Percentiles rank a stretch among this genome's conserved stretches.
phyloP scores from a whole-genome alignment of 495 filamentous ascomycete species.

The Sphaerosporella brunnea region DNA sequence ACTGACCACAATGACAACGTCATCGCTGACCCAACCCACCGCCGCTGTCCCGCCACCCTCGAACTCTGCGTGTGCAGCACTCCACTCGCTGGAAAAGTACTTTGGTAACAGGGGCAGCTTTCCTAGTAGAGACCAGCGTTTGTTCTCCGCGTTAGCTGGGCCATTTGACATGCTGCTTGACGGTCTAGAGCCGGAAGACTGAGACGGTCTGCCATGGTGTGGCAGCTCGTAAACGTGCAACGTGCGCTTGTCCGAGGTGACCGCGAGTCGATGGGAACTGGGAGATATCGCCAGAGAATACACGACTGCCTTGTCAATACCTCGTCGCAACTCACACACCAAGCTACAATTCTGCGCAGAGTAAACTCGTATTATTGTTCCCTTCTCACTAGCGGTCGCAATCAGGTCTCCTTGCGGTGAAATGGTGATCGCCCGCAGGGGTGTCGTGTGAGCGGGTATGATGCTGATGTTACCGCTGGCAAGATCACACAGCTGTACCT shows the following conservation, averaged over 20 bases:
- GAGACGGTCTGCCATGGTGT: constrained; percentile 20
- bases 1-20: constrained; percentile 19
- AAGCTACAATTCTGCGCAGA: constrained; percentile 58
- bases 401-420: constrained; percentile 65
- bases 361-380: constrained; percentile 75
- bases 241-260: constrained; percentile 93
- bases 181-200: constrained; percentile 24
- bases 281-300: constrained; percentile 80
- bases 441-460: constrained; percentile 72
- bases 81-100: constrained; percentile 26
- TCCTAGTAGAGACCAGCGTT: constrained; percentile 20
- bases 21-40: constrained; percentile 22
- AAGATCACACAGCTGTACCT: constrained; percentile 81
- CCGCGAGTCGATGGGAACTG: constrained; percentile 56
- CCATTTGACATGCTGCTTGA: constrained; percentile 15
- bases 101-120: constrained; percentile 24
- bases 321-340: constrained; percentile 66
- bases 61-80: constrained; percentile 23
- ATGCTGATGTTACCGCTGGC: constrained; percentile 74
- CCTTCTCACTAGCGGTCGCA: constrained; percentile 74
- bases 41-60: constrained; percentile 22
- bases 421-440: constrained; percentile 60
- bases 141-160: constrained; percentile 14
- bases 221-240: constrained; percentile 79
- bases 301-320: constrained; percentile 71